phyloP scores from a whole-genome alignment of 306 rosid species.

The Fragaria vesca region DNA sequence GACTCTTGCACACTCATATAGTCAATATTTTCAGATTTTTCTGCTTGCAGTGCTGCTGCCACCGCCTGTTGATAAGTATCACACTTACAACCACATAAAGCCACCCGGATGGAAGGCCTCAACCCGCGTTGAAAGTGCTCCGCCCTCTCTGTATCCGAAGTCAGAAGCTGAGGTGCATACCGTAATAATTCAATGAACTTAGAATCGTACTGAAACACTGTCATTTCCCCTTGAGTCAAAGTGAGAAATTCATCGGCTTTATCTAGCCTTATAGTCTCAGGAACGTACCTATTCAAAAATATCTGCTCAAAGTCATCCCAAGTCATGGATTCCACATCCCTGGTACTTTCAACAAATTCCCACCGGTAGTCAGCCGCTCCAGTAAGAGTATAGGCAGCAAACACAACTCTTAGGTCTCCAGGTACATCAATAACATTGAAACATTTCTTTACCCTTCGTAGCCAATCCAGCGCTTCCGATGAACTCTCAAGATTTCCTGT shows the following conservation, averaged over 20 bases:
- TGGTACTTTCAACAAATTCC: background rate
- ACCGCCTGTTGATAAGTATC: background rate
- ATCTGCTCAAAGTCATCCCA: background rate
- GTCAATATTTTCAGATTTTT: background rate
- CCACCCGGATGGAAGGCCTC: background rate
- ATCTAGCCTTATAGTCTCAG: background rate
- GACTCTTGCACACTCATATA: background rate
- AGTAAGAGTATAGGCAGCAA: background rate
- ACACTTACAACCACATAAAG: too few relatives aligned
- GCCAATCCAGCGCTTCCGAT: background rate
- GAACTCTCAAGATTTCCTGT: background rate
- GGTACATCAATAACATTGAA: constrained; percentile 3
- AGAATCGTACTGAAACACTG: background rate
- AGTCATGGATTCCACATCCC: background rate
- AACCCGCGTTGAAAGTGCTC: background rate
- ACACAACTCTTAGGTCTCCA: background rate
- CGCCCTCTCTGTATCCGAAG: background rate
- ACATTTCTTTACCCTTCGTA: constrained; percentile 1
- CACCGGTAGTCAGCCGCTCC: constrained; percentile 5
- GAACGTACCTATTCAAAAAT: background rate
- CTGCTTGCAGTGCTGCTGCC: background rate
- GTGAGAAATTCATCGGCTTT: background rate
- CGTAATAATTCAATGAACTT: constrained; percentile 1
- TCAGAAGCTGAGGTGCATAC: background rate
- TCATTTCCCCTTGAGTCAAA: background rate